Base-by-base conservation (phyloP, 2,329 filamentous ascomycete species). In the Lachnellula arida region DNA sequence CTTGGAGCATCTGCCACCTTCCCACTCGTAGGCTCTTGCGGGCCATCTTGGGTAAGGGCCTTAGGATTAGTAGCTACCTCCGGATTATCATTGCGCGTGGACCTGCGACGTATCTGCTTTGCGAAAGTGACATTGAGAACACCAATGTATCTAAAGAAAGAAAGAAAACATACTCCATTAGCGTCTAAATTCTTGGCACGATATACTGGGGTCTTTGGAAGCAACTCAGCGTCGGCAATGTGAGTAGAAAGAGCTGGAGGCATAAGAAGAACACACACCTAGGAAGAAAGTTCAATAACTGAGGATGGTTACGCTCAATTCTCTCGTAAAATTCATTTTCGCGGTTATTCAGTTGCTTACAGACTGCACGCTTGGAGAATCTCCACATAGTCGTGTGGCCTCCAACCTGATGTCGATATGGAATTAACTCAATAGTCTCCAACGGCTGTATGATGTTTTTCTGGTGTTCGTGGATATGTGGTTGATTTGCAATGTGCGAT, bases 321-420 rank as follows among this genome's bases (percentile, higher is more conserved):
- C 87, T 94, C 74, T 99, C 94, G 72, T 99, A 99, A 70, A 99
- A 99, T 74, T 96, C 91, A 73, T 99, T 99, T 71, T 99, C 94
- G 67, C 93, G 84, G 71, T 96, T 99, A 72, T 96, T 99, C 68
- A 99, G 81, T 74, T 97, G 91, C 74, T 99, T 99, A 79, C 94
- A 99, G 11, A 99, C 92, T 54, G 94, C 94, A 66, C 92, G 84
- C 63, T 91, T 86, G 17, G 94, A 97, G 70, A 99, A 97, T 43
- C 93, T 87, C 81, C 96, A 99, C 37, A 99, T 82, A 0, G 93
- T 97, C 6, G 91, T 97, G 71, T 99, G 94, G 0, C 94, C 94
- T 56, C 94, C 94, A 54, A 99, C 94, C 73, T 99, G 94, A 73
- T 99, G 94, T 63, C 91, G 90, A 74, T 97, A 99, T 1, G 94